Conservation (phyloP, 2,329 filamentous ascomycete species). For the Aspergillus ochraceus region DNA sequence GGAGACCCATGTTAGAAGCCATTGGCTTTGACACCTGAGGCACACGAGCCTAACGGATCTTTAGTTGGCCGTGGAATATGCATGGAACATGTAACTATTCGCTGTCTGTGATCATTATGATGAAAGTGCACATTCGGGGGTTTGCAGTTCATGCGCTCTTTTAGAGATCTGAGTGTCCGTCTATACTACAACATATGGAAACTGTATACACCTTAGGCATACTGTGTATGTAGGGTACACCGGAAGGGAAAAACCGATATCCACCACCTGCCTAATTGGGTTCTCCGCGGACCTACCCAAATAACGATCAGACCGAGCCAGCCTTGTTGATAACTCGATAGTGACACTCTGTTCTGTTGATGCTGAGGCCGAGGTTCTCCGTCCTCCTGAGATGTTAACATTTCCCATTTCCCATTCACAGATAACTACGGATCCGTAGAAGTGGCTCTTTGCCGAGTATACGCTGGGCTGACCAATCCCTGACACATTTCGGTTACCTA, state of each 20-base stretch:
- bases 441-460: not conserved
- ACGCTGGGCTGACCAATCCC: not conserved
- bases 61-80: conserved; percentile 39
- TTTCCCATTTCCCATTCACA: not conserved
- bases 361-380: not conserved
- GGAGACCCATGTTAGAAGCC: too few relatives aligned
- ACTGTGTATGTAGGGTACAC: too few relatives aligned
- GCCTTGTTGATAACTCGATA: too few relatives aligned
- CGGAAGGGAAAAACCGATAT: not conserved
- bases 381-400: not conserved
- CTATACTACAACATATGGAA: not conserved
- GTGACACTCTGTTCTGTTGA: not conserved
- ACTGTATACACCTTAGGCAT: not conserved
- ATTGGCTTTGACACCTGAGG: conserved; percentile 5
- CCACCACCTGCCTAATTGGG: conserved; percentile 6
- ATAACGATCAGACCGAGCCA: not conserved
- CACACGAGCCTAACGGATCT: conserved; percentile 4
- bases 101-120: not conserved
- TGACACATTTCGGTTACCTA: not conserved
- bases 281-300: conserved; percentile 4
- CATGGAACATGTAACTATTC: conserved; percentile 35
- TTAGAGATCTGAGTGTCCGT: not conserved
- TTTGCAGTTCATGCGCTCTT: conserved; percentile 4
- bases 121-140: not conserved
- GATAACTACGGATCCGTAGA: not conserved